Evolutionary conservation across 2,329 filamentous ascomycete genomes (phyloP).

Genomic region (Byssothecium circinans): DNA sequence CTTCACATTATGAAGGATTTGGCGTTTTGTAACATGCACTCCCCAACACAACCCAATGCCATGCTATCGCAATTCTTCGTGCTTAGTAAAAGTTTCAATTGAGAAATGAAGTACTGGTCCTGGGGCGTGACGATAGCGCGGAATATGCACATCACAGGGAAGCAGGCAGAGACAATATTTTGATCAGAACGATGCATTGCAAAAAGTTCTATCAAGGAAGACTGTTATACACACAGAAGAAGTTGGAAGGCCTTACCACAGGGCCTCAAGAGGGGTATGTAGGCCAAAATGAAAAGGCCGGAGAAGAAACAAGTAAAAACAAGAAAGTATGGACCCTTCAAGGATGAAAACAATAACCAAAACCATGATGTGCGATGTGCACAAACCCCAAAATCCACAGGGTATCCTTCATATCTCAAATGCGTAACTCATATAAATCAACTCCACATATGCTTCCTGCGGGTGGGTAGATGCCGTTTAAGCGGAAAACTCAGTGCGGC

Average conservation of each 20-base stretch:
- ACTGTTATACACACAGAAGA: background rate
- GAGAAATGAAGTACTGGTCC: no score
- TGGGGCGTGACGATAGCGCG: no score
- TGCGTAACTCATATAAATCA: constrained; percentile 3
- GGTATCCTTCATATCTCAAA: background rate
- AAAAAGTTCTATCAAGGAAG: background rate
- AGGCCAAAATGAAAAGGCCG: constrained; percentile 4
- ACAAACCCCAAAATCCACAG: background rate
- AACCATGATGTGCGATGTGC: constrained; percentile 1
- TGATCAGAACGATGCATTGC: background rate
- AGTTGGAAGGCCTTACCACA: background rate
- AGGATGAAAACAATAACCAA: background rate
- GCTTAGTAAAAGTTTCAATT: no score
- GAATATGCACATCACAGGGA: no score
- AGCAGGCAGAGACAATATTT: background rate
- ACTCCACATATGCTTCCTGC: constrained; percentile 27
- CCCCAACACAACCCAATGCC: no score
- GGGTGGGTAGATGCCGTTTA: background rate
- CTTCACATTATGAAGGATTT: no score
- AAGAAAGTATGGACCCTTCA: background rate
- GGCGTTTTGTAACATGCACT: no score
- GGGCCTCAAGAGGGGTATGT: constrained; percentile 9
- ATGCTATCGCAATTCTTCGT: no score
- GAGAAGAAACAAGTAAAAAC: constrained; percentile 14
- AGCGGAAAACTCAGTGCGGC: constrained; percentile 6